Evolutionary conservation across 768 basidiomycete species (phyloP), one percentile per base, ranked within the genome.

Genomic region (Mycena vulgaris): DNA sequence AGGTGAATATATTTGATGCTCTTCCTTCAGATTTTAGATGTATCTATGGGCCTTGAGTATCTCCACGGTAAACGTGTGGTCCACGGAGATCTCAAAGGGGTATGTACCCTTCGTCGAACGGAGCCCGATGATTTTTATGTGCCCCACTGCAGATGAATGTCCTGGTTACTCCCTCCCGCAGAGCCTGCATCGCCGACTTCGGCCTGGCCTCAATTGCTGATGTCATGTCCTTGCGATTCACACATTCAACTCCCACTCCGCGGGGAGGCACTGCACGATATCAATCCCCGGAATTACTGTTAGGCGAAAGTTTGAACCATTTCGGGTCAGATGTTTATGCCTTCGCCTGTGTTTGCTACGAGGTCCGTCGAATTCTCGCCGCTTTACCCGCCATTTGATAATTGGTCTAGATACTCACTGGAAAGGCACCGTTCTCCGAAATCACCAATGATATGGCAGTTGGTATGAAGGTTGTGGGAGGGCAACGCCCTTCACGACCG

Each of bases 91-190:
- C n/a, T n/a, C n/a, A n/a, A n/a, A n/a, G n/a, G n/a, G n/a, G n/a
- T n/a, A n/a, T 5, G 71, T n/a, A n/a, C n/a, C n/a, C n/a, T n/a
- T n/a, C n/a, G n/a, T n/a, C n/a, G n/a, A n/a, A n/a, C n/a, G n/a
- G n/a, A n/a, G n/a, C n/a, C n/a, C n/a, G n/a, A n/a, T n/a, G n/a
- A n/a, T n/a, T n/a, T n/a, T 39, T 17, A 39, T 25, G n/a, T n/a
- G n/a, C n/a, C n/a, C n/a, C n/a, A n/a, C n/a, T 53, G 1, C n/a
- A 70, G 69, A 33, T 30, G 40, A 70, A 70, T 35, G 63, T 70
- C n/a, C 33, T 65, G 4, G 48, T 70, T n/a, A n/a, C n/a, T n/a
- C n/a, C n/a, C n/a, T n/a, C n/a, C n/a, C n/a, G n/a, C n/a, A n/a
- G n/a, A n/a, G n/a, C n/a, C n/a, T n/a, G n/a, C n/a, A n/a, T n/a